These are phyloP conservation scores for Allantophomopsis cytisporea DNA, from an alignment of 2,329 filamentous ascomycete species.

Conservation along the genomic window DNA sequence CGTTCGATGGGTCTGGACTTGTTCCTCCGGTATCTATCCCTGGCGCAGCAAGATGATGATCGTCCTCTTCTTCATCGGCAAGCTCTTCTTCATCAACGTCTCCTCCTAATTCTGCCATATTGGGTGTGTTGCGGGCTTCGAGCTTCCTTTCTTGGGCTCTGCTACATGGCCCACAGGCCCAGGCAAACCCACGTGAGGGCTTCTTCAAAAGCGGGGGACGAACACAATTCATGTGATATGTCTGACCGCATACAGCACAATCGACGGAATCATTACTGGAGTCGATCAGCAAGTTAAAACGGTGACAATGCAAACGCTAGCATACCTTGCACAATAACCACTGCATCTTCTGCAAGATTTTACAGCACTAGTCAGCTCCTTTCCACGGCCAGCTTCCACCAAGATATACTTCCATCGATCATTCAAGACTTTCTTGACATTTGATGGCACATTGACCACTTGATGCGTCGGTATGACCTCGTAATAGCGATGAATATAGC, in stretches of 20 bases:
- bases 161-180: conserved; percentile 94
- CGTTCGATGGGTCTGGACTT: conserved; percentile 44
- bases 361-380: conserved; percentile 89
- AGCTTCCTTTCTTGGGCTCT: conserved; percentile 88
- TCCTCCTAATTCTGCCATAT: conserved; percentile 49
- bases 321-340: conserved; percentile 82
- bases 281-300: conserved; percentile 2
- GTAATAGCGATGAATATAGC: conserved; percentile 96
- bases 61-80: conserved; percentile 59
- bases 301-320: conserved; percentile 8
- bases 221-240: conserved; percentile 98
- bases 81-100: conserved; percentile 52
- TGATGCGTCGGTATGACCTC: conserved; percentile 85
- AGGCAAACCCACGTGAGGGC: conserved; percentile 91
- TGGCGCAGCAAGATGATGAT: conserved; percentile 35
- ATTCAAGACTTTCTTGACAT: conserved; percentile 90
- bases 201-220: conserved; percentile 87
- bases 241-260: conserved; percentile 87
- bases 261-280: conserved; percentile 83
- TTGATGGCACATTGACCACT: conserved; percentile 91
- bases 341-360: conserved; percentile 92
- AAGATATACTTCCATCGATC: conserved; percentile 95
- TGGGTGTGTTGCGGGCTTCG: conserved; percentile 78
- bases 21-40: conserved; percentile 43
- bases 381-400: conserved; percentile 84